Evolutionary conservation across 371 early-diverging fungal genomes (phyloP).

Genomic region (Saksenaea vasiformis): DNA sequence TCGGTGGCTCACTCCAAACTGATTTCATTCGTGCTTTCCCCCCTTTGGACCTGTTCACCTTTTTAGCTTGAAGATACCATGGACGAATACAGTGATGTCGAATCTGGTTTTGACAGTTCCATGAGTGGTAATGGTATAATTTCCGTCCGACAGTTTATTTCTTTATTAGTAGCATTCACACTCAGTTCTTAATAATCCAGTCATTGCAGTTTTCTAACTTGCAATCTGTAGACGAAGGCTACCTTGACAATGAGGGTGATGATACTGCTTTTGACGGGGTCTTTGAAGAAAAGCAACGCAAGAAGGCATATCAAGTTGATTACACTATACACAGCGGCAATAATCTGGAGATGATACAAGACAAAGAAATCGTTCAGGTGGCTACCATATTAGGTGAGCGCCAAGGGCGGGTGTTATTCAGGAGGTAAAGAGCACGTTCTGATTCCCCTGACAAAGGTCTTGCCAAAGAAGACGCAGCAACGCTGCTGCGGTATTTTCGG

Average conservation of each 20-base stretch:
- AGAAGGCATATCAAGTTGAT: constrained; percentile 24
- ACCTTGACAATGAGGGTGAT: constrained; percentile 15
- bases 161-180: background rate
- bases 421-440: background rate
- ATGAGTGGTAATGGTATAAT: constrained; percentile 7
- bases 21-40: background rate
- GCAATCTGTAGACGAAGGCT: constrained; percentile 2
- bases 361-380: constrained; percentile 21
- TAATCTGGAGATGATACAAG: constrained; percentile 17
- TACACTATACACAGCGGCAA: constrained; percentile 14
- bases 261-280: constrained; percentile 19
- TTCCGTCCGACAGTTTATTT: background rate
- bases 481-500: constrained; percentile 70
- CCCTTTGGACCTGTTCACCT: background rate
- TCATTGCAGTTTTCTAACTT: background rate
- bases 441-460: constrained; percentile 49
- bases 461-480: constrained; percentile 52
- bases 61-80: constrained; percentile 4
- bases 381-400: constrained; percentile 21
- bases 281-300: constrained; percentile 11
- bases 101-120: constrained; percentile 2
- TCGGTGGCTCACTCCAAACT: background rate
- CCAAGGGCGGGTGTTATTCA: background rate
- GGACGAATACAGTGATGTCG: constrained; percentile 5
- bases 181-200: background rate